A percentile compares a stretch with the other conserved stretches of the same genome.
Evolutionary conservation across 1,284 basidiomycete species (phyloP).

Genomic region (Puccinia brachypodii): DNA sequence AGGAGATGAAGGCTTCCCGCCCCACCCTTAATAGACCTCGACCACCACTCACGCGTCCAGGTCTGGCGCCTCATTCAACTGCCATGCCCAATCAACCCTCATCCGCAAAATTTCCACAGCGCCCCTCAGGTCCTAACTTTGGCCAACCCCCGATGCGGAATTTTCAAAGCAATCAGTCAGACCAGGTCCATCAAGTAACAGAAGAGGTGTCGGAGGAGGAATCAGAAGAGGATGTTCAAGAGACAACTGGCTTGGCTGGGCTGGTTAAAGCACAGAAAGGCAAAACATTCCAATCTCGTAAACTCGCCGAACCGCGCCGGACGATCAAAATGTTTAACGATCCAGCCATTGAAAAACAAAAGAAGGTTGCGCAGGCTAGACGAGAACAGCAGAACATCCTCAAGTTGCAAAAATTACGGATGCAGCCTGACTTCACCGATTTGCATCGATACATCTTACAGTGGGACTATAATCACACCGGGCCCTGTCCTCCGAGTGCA

Average conservation of each 20-base stretch:
- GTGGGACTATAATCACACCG: constrained; percentile 78
- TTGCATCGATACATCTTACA: constrained; percentile 79
- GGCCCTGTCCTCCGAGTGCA: constrained; percentile 62
- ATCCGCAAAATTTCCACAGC: not conserved
- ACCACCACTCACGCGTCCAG: constrained; percentile 10
- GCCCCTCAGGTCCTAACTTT: constrained; percentile 31
- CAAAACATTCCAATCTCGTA: constrained; percentile 39
- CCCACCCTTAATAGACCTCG: constrained; percentile 16
- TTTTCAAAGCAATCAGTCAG: not conserved
- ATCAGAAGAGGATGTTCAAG: constrained; percentile 39
- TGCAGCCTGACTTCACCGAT: constrained; percentile 76
- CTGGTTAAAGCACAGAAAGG: constrained; percentile 40
- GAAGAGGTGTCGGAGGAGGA: constrained; percentile 22
- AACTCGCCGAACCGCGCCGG: constrained; percentile 38
- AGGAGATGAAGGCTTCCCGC: constrained; percentile 39
- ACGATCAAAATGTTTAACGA: constrained; percentile 46
- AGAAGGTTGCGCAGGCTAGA: constrained; percentile 58
- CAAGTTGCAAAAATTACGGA: constrained; percentile 64
- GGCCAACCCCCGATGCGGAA: constrained; percentile 26
- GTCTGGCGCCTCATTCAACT: not conserved
- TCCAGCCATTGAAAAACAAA: constrained; percentile 33
- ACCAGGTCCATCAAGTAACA: not conserved
- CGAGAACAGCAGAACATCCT: constrained; percentile 67
- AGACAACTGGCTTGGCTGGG: constrained; percentile 28
- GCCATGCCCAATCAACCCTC: not conserved